These are phyloP conservation scores for Arthrobotrys iridis DNA, from an alignment of 2,329 filamentous ascomycete species.

Conservation along the genomic window DNA sequence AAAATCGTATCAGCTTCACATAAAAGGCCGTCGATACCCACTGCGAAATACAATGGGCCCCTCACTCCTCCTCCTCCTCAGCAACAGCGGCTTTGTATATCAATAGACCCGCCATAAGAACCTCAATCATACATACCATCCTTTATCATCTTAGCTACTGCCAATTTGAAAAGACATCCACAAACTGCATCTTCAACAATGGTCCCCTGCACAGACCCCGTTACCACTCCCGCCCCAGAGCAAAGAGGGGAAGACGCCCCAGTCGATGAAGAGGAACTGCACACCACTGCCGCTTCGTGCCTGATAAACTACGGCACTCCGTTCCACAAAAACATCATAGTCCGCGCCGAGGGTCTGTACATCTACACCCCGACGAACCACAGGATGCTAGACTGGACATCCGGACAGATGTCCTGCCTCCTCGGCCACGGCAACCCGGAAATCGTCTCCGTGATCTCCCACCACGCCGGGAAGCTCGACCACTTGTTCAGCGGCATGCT, in stretches of 20 bases:
- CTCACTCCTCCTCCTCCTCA: conserved; percentile 48
- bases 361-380: conserved; percentile 64
- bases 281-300: conserved; percentile 61
- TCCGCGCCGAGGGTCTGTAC: conserved; percentile 63
- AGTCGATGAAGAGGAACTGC: conserved; percentile 57
- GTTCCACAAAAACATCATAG: conserved; percentile 63
- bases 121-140: too few species aligned
- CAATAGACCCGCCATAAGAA: not conserved
- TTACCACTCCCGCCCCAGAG: not conserved
- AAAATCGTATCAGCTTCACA: too few species aligned
- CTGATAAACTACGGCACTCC: conserved; percentile 64
- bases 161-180: not conserved
- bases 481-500: conserved; percentile 71
- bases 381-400: conserved; percentile 69
- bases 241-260: not conserved
- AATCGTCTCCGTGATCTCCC: conserved; percentile 67
- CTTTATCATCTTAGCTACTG: too few species aligned
- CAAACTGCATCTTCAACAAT: conserved; percentile 31
- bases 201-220: conserved; percentile 47
- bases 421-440: conserved; percentile 70
- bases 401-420: conserved; percentile 70
- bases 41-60: conserved; percentile 53
- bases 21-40: conserved; percentile 25
- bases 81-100: not conserved
- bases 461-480: conserved; percentile 67